These are phyloP conservation scores for Pluteus cervinus DNA, from an alignment of 768 basidiomycete species.

Conservation along the genomic window DNA sequence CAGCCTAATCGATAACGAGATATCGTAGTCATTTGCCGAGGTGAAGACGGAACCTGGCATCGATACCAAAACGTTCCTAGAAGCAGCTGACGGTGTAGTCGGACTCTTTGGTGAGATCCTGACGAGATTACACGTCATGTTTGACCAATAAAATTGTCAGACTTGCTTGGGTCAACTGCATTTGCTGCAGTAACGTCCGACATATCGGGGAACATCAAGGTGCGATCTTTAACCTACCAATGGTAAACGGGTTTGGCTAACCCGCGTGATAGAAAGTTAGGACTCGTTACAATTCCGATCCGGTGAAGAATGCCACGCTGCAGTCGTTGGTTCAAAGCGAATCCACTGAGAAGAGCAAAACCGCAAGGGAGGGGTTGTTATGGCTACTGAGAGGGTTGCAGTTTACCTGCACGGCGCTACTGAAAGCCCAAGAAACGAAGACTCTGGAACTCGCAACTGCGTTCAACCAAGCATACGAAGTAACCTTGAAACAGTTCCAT, in stretches of 20 bases:
- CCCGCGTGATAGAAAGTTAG: conserved; percentile 72
- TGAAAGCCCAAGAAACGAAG: conserved; percentile 61
- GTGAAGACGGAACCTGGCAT: conserved; percentile 85
- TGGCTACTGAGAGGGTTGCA: conserved; percentile 91
- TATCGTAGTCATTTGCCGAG: conserved; percentile 83
- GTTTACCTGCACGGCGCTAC: conserved; percentile 83
- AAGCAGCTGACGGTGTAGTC: conserved; percentile 84
- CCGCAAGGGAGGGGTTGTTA: conserved; percentile 86
- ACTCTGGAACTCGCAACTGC: conserved; percentile 58
- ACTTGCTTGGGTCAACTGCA: conserved; percentile 80
- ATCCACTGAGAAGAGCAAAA: conserved; percentile 78
- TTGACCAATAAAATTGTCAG: conserved; percentile 28
- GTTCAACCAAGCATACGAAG: conserved; percentile 79
- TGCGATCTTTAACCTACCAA: conserved; percentile 30
- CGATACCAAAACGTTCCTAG: conserved; percentile 82
- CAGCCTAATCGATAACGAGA: conserved; percentile 1
- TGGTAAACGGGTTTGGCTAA: conserved; percentile 3
- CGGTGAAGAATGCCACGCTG: conserved; percentile 65
- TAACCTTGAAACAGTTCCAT: conserved; percentile 80
- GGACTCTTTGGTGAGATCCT: conserved; percentile 74
- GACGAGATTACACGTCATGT: not conserved
- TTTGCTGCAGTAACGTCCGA: conserved; percentile 83
- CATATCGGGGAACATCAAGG: conserved; percentile 86
- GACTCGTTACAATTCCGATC: conserved; percentile 64
- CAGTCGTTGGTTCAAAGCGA: conserved; percentile 83